Percentiles rank a stretch among this genome's conserved stretches.
phyloP scores from a whole-genome alignment of 139 green algal genomes.

The Chlamydomonas sp. region DNA sequence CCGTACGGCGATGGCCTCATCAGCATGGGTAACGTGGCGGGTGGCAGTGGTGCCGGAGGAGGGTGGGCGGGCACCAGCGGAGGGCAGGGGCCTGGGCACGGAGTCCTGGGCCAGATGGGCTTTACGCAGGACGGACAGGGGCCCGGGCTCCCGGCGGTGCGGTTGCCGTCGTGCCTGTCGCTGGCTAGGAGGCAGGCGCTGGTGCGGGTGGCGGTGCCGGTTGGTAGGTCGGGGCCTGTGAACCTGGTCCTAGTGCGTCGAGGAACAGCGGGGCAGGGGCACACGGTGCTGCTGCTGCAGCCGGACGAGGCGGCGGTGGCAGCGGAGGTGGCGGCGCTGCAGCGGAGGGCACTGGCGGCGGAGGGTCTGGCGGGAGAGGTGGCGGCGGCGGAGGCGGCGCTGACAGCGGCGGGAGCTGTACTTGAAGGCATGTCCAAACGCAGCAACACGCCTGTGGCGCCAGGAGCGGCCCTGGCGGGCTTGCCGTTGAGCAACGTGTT shows the following conservation, averaged over 20 bases:
- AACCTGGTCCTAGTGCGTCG: background rate
- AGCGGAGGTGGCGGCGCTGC: conserved; percentile 12
- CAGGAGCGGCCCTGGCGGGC: background rate
- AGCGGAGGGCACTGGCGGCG: background rate
- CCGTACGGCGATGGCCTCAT: too few relatives aligned
- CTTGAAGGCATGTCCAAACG: too few relatives aligned
- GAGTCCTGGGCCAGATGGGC: too few relatives aligned
- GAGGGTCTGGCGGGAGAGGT: background rate
- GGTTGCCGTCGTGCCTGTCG: background rate
- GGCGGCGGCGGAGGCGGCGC: background rate
- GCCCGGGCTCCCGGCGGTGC: background rate
- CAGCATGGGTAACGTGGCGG: too few relatives aligned
- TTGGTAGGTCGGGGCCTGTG: background rate
- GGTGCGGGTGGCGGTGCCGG: conserved; percentile 4
- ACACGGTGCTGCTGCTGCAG: conserved; percentile 20
- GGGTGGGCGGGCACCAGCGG: too few relatives aligned
- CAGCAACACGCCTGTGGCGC: background rate
- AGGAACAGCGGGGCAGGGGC: background rate
- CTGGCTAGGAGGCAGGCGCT: background rate
- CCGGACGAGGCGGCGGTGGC: background rate
- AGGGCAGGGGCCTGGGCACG: too few relatives aligned
- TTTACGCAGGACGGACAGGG: too few relatives aligned
- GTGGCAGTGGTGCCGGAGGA: too few relatives aligned
- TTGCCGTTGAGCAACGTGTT: background rate
- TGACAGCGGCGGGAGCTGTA: background rate